Base-by-base conservation (phyloP, 176 grass and related monocot species). In the Panicum miliaceum region DNA sequence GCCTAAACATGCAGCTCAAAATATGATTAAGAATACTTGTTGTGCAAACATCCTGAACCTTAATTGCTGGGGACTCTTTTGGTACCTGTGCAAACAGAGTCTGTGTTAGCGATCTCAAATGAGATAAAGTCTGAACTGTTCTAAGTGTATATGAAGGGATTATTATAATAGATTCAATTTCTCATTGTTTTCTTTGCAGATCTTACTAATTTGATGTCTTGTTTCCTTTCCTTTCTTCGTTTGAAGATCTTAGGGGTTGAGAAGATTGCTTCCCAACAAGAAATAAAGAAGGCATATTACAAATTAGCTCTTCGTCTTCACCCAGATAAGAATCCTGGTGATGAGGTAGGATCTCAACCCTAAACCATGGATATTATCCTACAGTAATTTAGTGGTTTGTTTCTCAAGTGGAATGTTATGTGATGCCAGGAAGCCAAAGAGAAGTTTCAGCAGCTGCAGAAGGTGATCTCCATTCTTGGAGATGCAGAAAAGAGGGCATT, bases 241-340 rank as follows among this genome's bases (percentile, higher is more conserved):
- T 70, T 82, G 76, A 84, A 99, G 96, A 94, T 99, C 46, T 84
- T 99, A 71, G 96, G 96, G n/a, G 84, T 99, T 62, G 93, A 94
- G 77, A 92, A 82, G 12, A 89, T 85, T 64, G 88, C 91, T 43
- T 89, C 96, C 69, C 93, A 94, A 76, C 89, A 92, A 64, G 96
- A 98, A 89, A 98, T 98, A 81, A 95, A 95, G 79, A 99, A 94
- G 75, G 96, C 96, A 75, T 99, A 99, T 23, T 80, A 94, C 73
- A 96, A 92, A 78, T 80, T 99, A 68, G 97, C 97, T 41, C 78
- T 99, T 71, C 91, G 84, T 32, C 97, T 99, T 68, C 97, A 99
- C 68, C 97, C 93, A 36, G 97, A 99, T 87, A 96, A 99, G 89
- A 99, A 96, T 81, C 93, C 97, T 86, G 93, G 90, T 34, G 93